Evolutionary conservation across 257 asterid species (phyloP), one percentile per base, ranked within the genome.

Genomic region (Lantana camara): DNA sequence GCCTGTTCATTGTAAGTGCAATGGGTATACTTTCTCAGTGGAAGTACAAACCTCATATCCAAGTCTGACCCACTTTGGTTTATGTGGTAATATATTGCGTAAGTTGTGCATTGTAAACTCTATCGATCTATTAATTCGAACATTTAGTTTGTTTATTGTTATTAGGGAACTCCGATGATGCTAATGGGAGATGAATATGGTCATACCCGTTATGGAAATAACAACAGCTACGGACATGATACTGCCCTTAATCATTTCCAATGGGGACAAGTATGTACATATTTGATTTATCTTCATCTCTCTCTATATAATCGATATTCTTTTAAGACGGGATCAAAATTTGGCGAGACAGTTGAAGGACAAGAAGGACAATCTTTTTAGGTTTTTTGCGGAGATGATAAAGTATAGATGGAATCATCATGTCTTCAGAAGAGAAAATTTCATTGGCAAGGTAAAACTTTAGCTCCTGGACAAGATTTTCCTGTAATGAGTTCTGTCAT

Each of bases 111-210:
- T 49, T 55, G 57, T 12, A 4, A 45, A 64, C 35, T 54, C n/a
- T 35, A 55, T 70, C 45, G 41, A 47, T 42, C 50, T 46, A 13
- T 45, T 23, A 29, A n/a, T 44, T 44, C 5, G 46, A 50, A 57
- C 50, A 44, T 66, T 57, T 78, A 38, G 35, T 67, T 71, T 68
- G 66, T 30, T 65, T 6, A 35, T 54, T 63, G 60, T 71, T 72
- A 42, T 53, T 64, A 92, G 98, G 98, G 98, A 60, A 86, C 95
- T 58, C 96, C 99, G 15, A 93, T 93, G 99, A 90, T 93, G 97
- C 88, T 93, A 70, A 90, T 90, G 99, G 99, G 98, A 67, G 99
- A 93, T 84, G 99, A 93, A 71, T 93, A 93, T 70, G 99, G 81
- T 14, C 99, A 93, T 70, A 93, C 97, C 64, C 96, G 99, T 57